These are phyloP conservation scores for Spatholobus suberectus DNA, from an alignment of 306 rosid species.

Conservation along the genomic window DNA sequence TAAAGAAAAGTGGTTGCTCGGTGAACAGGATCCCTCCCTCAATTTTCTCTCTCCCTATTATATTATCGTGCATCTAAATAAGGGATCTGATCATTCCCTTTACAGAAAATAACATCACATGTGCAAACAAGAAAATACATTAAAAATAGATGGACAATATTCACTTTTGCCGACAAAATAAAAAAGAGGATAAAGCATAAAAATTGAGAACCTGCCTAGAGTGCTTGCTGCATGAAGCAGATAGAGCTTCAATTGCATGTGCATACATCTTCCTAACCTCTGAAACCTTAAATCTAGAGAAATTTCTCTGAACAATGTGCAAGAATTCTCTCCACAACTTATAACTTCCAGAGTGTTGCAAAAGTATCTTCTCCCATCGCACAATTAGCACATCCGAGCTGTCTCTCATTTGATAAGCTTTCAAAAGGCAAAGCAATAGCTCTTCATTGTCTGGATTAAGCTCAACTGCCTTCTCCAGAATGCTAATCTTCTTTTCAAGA, in stretches of 20 bases:
- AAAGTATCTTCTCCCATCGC: conserved; percentile 89
- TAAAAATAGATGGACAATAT: conserved; percentile 24
- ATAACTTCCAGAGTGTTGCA: conserved; percentile 73
- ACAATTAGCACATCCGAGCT: conserved; percentile 73
- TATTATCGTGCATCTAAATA: not conserved
- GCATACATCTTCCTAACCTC: conserved; percentile 87
- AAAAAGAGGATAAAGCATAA: conserved; percentile 32
- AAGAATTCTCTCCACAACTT: conserved; percentile 91
- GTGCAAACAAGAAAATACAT: conserved; percentile 27
- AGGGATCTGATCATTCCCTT: conserved; percentile 22
- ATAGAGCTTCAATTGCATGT: conserved; percentile 92
- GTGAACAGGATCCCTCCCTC: conserved; percentile 12
- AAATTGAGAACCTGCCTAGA: conserved; percentile 95
- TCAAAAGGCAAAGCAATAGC: conserved; percentile 77
- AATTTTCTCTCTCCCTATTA: not conserved
- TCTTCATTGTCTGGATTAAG: conserved; percentile 87
- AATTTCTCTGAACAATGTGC: conserved; percentile 81
- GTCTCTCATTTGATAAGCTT: conserved; percentile 83
- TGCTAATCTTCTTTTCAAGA: conserved; percentile 94
- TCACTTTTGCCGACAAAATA: not conserved
- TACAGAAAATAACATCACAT: conserved; percentile 10
- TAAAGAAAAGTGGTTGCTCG: not conserved
- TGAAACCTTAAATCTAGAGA: conserved; percentile 93
- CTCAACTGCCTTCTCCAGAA: conserved; percentile 90
- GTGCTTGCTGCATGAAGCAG: conserved; percentile 86